Evolutionary conservation across 805 yeast species (phyloP), one percentile per base, ranked within the genome.

Genomic region (Yamadazyma takamatsuzukensis): DNA sequence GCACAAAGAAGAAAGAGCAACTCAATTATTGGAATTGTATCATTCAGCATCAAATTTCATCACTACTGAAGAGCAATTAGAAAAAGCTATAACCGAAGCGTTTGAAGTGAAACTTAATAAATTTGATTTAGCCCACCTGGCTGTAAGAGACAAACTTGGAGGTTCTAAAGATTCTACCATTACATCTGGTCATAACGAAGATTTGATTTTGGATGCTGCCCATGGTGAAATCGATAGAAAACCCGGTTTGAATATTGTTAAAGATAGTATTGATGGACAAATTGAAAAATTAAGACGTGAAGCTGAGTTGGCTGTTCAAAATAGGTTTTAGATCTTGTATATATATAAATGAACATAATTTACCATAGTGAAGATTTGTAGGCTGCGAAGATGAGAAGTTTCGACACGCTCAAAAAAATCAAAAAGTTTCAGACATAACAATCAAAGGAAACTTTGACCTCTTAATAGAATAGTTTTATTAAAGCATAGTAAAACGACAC

Each of bases 21-120:
- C 63, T 24, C 64, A 72, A 29, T 59, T 88, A 29, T 61, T 89
- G 39, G 81, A 75, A 43, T 68, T 89, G 33, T 87, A 84, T 57
- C 86, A 86, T 49, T 73, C 79, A 2, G 64, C 90, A 1, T 70
- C 73, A 17, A 66, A 71, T 27, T 88, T 77, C 59, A 83, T 87
- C 45, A 76, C 85, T 24, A 80, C 80, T 18, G 95, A 83, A 56
- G 74, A 68, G 30, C 78, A 77, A 54, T 68, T 83, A 39, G 74
- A 71, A 26, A 61, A 56, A 14, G 76, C 80, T 32, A 74, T 83
- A 26, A 74, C 70, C 30, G 66, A 66, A 34, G 80, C 86, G 30
- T 75, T 80, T 44, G 70, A 69, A 44, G 56, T 60, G 36, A 54
- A 56, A 18, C 50, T 49, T 15, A 43, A 59, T 34, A 59, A 54